These are phyloP conservation scores for Pholiota adiposa DNA, from an alignment of 1,284 basidiomycete genomes.

Conservation along the genomic window DNA sequence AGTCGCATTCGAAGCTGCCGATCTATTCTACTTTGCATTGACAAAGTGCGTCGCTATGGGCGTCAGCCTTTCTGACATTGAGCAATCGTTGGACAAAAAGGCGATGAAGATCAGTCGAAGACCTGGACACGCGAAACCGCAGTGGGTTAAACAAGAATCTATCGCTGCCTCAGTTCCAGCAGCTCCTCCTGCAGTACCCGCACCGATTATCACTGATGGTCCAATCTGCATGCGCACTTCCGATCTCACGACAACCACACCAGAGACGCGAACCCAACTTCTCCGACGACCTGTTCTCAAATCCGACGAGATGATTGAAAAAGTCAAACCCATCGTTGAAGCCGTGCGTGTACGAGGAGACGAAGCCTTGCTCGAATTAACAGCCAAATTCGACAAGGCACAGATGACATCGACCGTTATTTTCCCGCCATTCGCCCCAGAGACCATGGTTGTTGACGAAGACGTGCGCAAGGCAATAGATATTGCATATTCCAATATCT, in stretches of 20 bases:
- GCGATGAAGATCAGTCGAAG: conserved; percentile 88
- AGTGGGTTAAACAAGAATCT: conserved; percentile 57
- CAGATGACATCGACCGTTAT: conserved; percentile 66
- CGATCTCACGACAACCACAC: conserved; percentile 58
- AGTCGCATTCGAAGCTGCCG: conserved; percentile 96
- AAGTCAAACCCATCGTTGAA: conserved; percentile 95
- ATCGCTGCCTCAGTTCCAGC: conserved; percentile 33
- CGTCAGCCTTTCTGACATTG: conserved; percentile 86
- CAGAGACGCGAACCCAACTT: conserved; percentile 67
- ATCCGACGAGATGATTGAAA: conserved; percentile 93
- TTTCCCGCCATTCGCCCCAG: conserved; percentile 67
- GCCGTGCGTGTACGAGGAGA: conserved; percentile 88
- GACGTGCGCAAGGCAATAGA: conserved; percentile 87
- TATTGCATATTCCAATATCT: conserved; percentile 90
- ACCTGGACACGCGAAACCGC: conserved; percentile 92
- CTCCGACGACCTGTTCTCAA: conserved; percentile 92
- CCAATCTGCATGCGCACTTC: conserved; percentile 81
- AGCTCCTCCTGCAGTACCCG: conserved; percentile 25
- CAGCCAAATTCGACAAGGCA: conserved; percentile 92
- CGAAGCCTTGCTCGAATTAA: conserved; percentile 85
- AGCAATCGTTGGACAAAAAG: conserved; percentile 85
- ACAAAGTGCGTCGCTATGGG: conserved; percentile 88
- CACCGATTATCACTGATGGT: conserved; percentile 9
- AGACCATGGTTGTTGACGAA: conserved; percentile 62
- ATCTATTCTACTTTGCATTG: conserved; percentile 94